Conservation (phyloP, 106 monocot genomes). For the Chionographis japonica region DNA sequence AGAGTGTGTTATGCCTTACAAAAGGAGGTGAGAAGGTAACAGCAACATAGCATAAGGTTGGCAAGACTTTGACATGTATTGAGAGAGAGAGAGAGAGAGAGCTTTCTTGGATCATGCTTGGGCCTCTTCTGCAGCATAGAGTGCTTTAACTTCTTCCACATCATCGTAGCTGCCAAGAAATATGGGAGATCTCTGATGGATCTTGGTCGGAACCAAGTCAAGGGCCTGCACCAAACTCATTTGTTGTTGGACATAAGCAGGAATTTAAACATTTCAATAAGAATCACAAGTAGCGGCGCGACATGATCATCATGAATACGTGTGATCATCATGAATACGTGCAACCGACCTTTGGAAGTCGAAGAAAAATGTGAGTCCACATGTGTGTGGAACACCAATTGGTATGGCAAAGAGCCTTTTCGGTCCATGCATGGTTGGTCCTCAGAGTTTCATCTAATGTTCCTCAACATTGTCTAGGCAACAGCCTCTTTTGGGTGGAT, state of each 20-base stretch:
- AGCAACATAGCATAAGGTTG: neutral
- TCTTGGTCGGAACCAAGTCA: slow-evolving; percentile 74
- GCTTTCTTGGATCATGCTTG: slow-evolving; percentile 24
- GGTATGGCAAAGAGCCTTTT: too few species aligned
- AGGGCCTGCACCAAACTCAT: slow-evolving; percentile 53
- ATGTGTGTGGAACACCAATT: too few species aligned
- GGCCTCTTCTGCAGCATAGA: slow-evolving; percentile 58
- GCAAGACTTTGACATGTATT: neutral
- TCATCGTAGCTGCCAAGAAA: slow-evolving; percentile 97
- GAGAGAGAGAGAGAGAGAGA: neutral
- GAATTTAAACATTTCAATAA: neutral
- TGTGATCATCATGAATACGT: neutral
- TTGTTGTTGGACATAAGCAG: neutral
- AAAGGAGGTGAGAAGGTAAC: too few species aligned
- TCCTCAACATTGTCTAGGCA: too few species aligned
- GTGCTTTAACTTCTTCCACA: slow-evolving; percentile 86
- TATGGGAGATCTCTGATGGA: slow-evolving; percentile 87
- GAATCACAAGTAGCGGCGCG: neutral
- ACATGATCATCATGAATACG: neutral
- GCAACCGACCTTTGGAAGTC: too few species aligned
- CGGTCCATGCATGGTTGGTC: too few species aligned
- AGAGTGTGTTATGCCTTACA: too few species aligned
- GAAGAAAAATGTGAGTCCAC: too few species aligned
- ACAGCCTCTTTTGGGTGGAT: too few species aligned
- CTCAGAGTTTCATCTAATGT: too few species aligned